These are phyloP conservation scores for Mycena rosella DNA, from an alignment of 768 basidiomycete genomes.

Conservation along the genomic window DNA sequence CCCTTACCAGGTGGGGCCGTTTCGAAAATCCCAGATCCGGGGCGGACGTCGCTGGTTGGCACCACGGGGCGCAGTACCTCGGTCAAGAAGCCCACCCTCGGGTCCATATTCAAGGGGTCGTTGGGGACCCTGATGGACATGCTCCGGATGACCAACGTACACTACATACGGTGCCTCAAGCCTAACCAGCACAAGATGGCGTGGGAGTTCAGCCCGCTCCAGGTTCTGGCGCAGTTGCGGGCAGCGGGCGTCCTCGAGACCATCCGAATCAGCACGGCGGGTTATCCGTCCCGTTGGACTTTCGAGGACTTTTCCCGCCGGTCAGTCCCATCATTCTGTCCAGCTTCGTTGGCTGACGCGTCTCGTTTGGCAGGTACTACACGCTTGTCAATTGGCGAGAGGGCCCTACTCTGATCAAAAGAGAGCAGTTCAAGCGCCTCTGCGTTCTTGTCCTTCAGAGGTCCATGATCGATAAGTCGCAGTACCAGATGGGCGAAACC, in stretches of 20 bases:
- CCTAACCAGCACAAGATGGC: constrained; percentile 96
- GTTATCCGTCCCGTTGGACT: constrained; percentile 97
- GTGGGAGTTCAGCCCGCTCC: constrained; percentile 96
- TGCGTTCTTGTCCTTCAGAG: constrained; percentile 87
- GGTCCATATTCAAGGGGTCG: constrained; percentile 37
- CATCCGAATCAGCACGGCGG: constrained; percentile 98
- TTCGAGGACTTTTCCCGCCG: constrained; percentile 99
- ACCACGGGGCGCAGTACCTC: constrained; percentile 31
- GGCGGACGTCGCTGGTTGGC: constrained; percentile 54
- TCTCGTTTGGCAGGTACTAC: constrained; percentile 79
- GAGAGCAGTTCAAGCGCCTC: constrained; percentile 81
- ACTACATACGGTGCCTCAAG: constrained; percentile 99
- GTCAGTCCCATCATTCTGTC: constrained; percentile 61
- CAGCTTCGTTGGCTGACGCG: constrained; percentile 5
- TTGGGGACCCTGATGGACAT: constrained; percentile 86
- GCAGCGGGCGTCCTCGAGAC: constrained; percentile 99
- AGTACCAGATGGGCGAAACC: constrained; percentile 97
- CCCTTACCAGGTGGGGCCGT: constrained; percentile 83
- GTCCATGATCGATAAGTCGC: constrained; percentile 92
- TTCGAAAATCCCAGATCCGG: constrained; percentile 69
- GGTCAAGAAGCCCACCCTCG: constrained; percentile 37
- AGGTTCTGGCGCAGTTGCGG: constrained; percentile 93
- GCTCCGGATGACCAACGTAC: constrained; percentile 95
- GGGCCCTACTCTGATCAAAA: constrained; percentile 88
- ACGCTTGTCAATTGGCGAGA: constrained; percentile 90